Conservation (phyloP, 768 basidiomycete genomes). For the Tricholoma furcatifolium region DNA sequence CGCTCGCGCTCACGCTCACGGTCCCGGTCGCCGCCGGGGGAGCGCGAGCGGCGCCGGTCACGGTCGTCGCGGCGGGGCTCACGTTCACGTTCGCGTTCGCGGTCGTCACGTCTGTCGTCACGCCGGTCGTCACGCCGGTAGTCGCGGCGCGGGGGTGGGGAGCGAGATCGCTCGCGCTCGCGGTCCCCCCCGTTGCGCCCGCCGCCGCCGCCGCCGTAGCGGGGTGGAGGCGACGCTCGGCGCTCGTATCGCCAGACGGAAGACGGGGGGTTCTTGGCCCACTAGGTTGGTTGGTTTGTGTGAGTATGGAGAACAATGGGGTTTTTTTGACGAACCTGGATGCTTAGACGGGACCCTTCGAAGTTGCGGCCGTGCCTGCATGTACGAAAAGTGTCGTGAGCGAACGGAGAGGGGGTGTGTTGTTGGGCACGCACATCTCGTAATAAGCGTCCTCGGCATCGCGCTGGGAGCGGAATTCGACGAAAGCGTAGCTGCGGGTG, state of each 20-base stretch:
- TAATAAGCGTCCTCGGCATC: slow-evolving; percentile 85
- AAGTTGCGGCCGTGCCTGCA: slow-evolving; percentile 84
- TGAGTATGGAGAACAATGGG: neutral
- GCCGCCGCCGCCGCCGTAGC: slow-evolving; percentile 26
- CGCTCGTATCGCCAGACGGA: slow-evolving; percentile 79
- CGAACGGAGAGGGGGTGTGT: neutral
- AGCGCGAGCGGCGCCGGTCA: slow-evolving; percentile 45
- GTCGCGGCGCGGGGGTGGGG: slow-evolving; percentile 51
- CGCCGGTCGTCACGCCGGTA: slow-evolving; percentile 29
- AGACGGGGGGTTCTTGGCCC: slow-evolving; percentile 83
- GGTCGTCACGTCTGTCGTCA: slow-evolving; percentile 42
- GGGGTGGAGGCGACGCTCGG: slow-evolving; percentile 43
- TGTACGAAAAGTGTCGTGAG: slow-evolving; percentile 23
- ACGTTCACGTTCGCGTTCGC: slow-evolving; percentile 37
- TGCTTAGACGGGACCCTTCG: slow-evolving; percentile 71
- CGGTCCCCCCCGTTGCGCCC: too few relatives aligned
- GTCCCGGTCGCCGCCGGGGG: slow-evolving; percentile 43
- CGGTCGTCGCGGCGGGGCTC: slow-evolving; percentile 42
- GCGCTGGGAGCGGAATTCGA: slow-evolving; percentile 76
- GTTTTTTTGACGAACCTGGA: slow-evolving; percentile 50
- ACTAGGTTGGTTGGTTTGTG: slow-evolving; percentile 41
- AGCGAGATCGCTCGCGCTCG: slow-evolving; percentile 34
- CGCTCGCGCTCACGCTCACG: slow-evolving; percentile 37
- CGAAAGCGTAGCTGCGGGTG: slow-evolving; percentile 78
- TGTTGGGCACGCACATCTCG: slow-evolving; percentile 59